Conservation (phyloP, 768 basidiomycete genomes). For the Dioszegia crocea region DNA sequence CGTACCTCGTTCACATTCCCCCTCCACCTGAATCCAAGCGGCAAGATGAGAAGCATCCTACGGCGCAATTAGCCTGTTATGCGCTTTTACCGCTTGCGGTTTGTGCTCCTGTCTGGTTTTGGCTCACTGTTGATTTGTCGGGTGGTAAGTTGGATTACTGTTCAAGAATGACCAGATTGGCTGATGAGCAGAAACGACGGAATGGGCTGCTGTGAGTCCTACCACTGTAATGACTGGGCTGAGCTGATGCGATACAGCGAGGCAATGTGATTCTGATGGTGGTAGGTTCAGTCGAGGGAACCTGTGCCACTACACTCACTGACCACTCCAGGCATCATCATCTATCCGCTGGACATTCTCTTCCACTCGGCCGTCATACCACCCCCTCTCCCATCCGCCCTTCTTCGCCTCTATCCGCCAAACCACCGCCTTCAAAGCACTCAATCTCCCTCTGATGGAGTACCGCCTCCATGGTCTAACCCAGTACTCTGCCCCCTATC, state of each 20-base stretch:
- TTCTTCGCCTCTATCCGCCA: not conserved
- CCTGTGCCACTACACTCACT: not conserved
- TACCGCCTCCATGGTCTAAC: conserved; percentile 5
- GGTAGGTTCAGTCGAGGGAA: not conserved
- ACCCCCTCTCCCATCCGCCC: conserved; percentile 10
- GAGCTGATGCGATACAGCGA: not conserved
- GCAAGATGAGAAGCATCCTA: not conserved
- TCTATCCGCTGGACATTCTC: conserved; percentile 16
- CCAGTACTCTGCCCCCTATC: conserved; percentile 5
- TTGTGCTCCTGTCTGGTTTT: not conserved
- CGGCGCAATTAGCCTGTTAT: not conserved
- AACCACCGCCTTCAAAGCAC: conserved; percentile 9
- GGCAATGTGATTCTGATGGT: not conserved
- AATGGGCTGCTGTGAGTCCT: conserved; percentile 2
- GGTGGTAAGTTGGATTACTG: not conserved
- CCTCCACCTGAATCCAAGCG: not conserved
- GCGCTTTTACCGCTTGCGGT: conserved; percentile 4
- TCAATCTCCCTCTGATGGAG: conserved; percentile 13
- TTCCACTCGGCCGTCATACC: not conserved
- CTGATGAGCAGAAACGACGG: not conserved
- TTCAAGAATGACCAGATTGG: not conserved
- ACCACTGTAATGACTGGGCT: not conserved
- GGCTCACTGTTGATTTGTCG: not conserved
- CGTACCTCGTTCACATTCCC: conserved; percentile 4
- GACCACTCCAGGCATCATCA: not conserved